Percentiles rank a stretch among this genome's conserved stretches.
phyloP scores from a whole-genome alignment of 2,329 filamentous ascomycete genomes.

The Orbilia quercus region DNA sequence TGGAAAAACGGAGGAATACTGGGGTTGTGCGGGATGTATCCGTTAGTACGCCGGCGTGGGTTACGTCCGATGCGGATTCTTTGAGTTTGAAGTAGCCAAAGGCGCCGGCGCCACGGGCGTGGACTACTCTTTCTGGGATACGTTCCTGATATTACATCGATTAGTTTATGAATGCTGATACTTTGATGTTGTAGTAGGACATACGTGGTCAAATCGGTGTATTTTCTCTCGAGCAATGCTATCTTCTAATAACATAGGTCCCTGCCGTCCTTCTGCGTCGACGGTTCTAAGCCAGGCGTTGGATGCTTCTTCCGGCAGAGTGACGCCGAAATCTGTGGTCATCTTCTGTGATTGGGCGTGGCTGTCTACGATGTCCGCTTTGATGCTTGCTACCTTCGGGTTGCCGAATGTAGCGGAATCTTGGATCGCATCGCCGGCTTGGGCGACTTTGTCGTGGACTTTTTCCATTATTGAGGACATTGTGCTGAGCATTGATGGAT shows the following conservation, averaged over 20 bases:
- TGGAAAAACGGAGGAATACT: slow-evolving; percentile 80
- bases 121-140: slow-evolving; percentile 76
- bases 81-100: slow-evolving; percentile 75
- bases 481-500: slow-evolving; percentile 3
- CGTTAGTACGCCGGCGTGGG: slow-evolving; percentile 73
- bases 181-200: slow-evolving; percentile 2
- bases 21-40: slow-evolving; percentile 75
- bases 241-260: slow-evolving; percentile 78
- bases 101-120: slow-evolving; percentile 73
- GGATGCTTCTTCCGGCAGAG: slow-evolving; percentile 71
- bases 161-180: slow-evolving; percentile 63
- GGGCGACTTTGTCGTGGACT: slow-evolving; percentile 51
- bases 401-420: slow-evolving; percentile 50
- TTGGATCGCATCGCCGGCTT: slow-evolving; percentile 26
- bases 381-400: slow-evolving; percentile 54
- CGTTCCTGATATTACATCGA: slow-evolving; percentile 79
- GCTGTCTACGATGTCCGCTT: slow-evolving; percentile 69
- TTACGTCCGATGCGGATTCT: slow-evolving; percentile 73
- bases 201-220: slow-evolving; percentile 50
- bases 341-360: slow-evolving; percentile 69
- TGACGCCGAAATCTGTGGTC: slow-evolving; percentile 81
- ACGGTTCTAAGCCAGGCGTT: slow-evolving; percentile 81
- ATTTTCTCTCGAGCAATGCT: slow-evolving; percentile 11
- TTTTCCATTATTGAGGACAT: slow-evolving; percentile 57
- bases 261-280: slow-evolving; percentile 67